phyloP scores from a whole-genome alignment of 768 basidiomycete genomes.

The Floccularia luteovirens region DNA sequence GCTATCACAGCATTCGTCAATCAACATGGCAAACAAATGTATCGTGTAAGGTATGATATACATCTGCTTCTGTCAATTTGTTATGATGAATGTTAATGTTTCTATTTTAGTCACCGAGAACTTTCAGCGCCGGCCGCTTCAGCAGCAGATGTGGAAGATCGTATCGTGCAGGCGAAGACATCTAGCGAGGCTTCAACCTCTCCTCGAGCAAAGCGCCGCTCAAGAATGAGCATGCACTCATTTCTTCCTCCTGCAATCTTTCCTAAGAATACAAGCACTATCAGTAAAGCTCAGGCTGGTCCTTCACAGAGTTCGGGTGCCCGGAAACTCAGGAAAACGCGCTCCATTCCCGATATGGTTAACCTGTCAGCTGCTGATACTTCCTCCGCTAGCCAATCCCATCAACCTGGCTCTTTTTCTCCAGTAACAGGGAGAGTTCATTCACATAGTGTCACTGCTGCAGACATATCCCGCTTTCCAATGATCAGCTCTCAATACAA shows the following conservation, averaged over 20 bases:
- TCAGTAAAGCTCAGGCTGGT: slow-evolving; percentile 20
- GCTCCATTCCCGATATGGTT: slow-evolving; percentile 62
- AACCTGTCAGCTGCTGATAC: slow-evolving; percentile 17
- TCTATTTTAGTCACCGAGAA: slow-evolving; percentile 43
- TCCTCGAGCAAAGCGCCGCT: slow-evolving; percentile 42
- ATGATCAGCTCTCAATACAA: slow-evolving; percentile 17
- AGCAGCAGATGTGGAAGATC: slow-evolving; percentile 42
- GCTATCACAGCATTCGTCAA: slow-evolving; percentile 78
- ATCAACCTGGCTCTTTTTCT: slow-evolving; percentile 17
- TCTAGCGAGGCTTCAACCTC: slow-evolving; percentile 29
- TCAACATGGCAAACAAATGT: slow-evolving; percentile 73
- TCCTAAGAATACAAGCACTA: slow-evolving; percentile 25
- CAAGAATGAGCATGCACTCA: slow-evolving; percentile 60
- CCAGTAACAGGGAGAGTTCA: slow-evolving; percentile 49
- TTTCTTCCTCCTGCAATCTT: slow-evolving; percentile 43
- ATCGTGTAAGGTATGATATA: slow-evolving; percentile 62
- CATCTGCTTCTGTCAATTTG: slow-evolving; percentile 1
- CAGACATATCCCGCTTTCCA: slow-evolving; percentile 45
- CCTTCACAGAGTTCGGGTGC: slow-evolving; percentile 20
- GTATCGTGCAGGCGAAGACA: slow-evolving; percentile 21
- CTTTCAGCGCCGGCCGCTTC: slow-evolving; percentile 52
- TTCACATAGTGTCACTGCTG: slow-evolving; percentile 73
- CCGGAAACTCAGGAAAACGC: slow-evolving; percentile 63
- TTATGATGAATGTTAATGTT: slow-evolving; percentile 4
- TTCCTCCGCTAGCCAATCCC: slow-evolving; percentile 13